Percentiles rank a stretch among this genome's conserved stretches.
These are phyloP conservation scores for Aspergillus taichungensis DNA, from an alignment of 495 filamentous ascomycete genomes.

Conservation along the genomic window DNA sequence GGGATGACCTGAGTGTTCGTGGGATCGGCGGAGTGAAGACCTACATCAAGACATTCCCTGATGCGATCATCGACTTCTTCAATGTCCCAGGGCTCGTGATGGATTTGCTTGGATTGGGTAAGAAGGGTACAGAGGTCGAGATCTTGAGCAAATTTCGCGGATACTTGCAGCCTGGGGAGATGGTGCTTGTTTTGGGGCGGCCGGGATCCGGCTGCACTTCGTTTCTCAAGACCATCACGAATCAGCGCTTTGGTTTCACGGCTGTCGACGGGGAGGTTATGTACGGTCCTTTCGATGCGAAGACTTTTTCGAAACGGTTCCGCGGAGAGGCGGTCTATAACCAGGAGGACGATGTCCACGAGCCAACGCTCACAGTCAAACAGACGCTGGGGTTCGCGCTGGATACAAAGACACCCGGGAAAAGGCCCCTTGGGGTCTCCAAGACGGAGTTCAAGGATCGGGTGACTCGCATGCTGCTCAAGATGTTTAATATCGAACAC, in stretches of 20 bases:
- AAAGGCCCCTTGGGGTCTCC: slow-evolving; percentile 56
- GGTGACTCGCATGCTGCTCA: slow-evolving; percentile 61
- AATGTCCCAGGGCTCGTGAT: slow-evolving; percentile 54
- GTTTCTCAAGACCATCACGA: slow-evolving; percentile 77
- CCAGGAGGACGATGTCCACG: slow-evolving; percentile 74
- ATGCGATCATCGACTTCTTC: slow-evolving; percentile 70
- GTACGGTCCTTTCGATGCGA: slow-evolving; percentile 63
- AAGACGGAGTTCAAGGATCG: slow-evolving; percentile 62
- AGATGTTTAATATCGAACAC: slow-evolving; percentile 84
- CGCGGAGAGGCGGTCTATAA: slow-evolving; percentile 83
- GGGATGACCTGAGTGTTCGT: slow-evolving; percentile 68
- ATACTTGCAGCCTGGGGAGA: slow-evolving; percentile 68
- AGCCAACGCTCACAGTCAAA: slow-evolving; percentile 72
- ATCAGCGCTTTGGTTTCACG: slow-evolving; percentile 73
- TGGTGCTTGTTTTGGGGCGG: slow-evolving; percentile 80
- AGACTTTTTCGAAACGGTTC: slow-evolving; percentile 54
- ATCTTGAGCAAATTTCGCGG: slow-evolving; percentile 48
- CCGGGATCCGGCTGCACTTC: slow-evolving; percentile 85
- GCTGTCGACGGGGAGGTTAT: slow-evolving; percentile 66
- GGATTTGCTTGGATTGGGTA: slow-evolving; percentile 48
- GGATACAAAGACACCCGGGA: slow-evolving; percentile 71
- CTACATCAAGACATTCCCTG: slow-evolving; percentile 74
- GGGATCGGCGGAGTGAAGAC: slow-evolving; percentile 70
- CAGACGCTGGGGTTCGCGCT: slow-evolving; percentile 78
- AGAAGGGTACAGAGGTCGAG: slow-evolving; percentile 56